Base-by-base conservation (phyloP, 2,329 filamentous ascomycete genomes). In the Fusarium euwallaceae region DNA sequence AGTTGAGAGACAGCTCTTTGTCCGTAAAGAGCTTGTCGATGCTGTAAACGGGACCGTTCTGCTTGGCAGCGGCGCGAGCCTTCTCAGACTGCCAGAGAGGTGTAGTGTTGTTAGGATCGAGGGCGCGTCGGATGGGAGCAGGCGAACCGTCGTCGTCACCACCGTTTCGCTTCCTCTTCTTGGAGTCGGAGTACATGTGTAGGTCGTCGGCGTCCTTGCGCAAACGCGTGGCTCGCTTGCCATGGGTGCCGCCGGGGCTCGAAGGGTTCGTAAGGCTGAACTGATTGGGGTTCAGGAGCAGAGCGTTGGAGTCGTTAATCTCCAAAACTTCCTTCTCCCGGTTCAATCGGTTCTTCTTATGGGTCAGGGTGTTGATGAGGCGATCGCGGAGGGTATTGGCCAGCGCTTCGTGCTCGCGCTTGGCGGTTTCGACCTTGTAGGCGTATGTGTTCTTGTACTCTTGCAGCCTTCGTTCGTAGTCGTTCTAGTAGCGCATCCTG, bases 21-120 rank as follows among this genome's bases (percentile, higher is more conserved):
- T 93, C 91, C 0, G 91, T 93, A 61, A 93, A 93, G 41, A 93
- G 87, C 83, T 92, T 92, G 76, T 93, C 91, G 69, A 93, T 89
- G 79, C 89, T 92, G 80, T 92, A 92, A 2, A 91, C 83, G 0
- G 90, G 87, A 10, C 89, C 90, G 22, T 89, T 87, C 76, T 90
- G 87, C 79, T 89, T 88, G 66, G 88, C 84, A 64, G 85, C 83
- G 67, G 84, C 83, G 74, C 87, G 85, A 62, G 90, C 83, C 78
- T 89, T 88, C 75, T 92, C 91, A 61, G 86, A 89, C 78, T 90
- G 88, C 90, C 90, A 92, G 27, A 92, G 83, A 8, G 90, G 86
- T 2, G 91, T 92, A 34, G 87, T 90, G 76, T 85, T 88, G 65
- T 87, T 87, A 53, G 87, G 84, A 58, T 92, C 90, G 37, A 90